Conservation (phyloP, 192 early-diverging fungal species). For the Podila verticillata region DNA sequence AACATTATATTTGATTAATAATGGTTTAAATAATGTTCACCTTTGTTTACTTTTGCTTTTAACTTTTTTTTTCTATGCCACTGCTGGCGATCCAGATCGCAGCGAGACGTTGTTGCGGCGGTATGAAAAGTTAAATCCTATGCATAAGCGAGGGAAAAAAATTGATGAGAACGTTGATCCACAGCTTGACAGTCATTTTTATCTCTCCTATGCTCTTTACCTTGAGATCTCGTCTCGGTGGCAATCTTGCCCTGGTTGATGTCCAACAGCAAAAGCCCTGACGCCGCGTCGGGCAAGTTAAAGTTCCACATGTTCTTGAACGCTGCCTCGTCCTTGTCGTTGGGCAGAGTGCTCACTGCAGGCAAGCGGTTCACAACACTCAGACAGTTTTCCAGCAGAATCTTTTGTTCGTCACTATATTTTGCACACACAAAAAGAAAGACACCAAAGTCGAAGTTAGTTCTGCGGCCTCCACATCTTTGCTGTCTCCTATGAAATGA, state of each 20-base stretch:
- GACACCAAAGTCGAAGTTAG: neutral
- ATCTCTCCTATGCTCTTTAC: constrained; percentile 8
- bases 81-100: constrained; percentile 42
- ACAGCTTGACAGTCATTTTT: neutral
- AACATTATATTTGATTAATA: no score
- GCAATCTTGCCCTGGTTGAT: constrained; percentile 60
- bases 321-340: constrained; percentile 60
- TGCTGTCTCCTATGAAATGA: no score
- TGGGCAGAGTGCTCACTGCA: constrained; percentile 36
- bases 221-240: constrained; percentile 66
- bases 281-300: constrained; percentile 67
- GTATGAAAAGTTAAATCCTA: constrained; percentile 68
- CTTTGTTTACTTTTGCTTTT: neutral
- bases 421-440: neutral
- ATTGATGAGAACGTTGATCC: neutral
- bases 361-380: constrained; percentile 64
- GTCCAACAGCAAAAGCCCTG: constrained; percentile 62
- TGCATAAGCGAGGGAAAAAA: neutral
- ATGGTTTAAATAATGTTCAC: neutral
- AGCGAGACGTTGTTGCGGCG: constrained; percentile 55
- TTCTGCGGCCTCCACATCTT: neutral
- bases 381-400: constrained; percentile 61
- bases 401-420: constrained; percentile 57
- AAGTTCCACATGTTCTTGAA: constrained; percentile 76
- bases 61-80: constrained; percentile 10